A percentile compares a stretch with the other conserved stretches of the same genome.
These are phyloP conservation scores for Trichothecium sympodiale DNA, from an alignment of 2,329 filamentous ascomycete species.

Conservation along the genomic window DNA sequence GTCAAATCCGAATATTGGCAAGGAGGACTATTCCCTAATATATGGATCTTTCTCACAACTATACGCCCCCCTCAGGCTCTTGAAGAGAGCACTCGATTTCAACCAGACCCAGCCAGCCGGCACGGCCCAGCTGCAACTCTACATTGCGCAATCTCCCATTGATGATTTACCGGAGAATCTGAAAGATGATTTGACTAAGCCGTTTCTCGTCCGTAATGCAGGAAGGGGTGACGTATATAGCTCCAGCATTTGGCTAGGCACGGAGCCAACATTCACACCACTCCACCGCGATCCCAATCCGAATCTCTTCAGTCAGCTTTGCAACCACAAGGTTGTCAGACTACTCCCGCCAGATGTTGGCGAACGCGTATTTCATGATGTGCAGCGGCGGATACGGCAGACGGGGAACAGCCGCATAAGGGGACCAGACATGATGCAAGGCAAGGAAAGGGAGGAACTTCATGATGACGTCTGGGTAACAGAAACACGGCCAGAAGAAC, in stretches of 20 bases:
- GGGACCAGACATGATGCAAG: constrained; percentile 86
- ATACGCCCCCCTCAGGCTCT: constrained; percentile 50
- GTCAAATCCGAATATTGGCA: constrained; percentile 8
- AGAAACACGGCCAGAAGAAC: constrained; percentile 15
- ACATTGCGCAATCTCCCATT: constrained; percentile 76
- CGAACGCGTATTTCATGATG: constrained; percentile 46
- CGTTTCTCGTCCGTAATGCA: constrained; percentile 47
- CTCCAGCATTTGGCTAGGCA: constrained; percentile 79
- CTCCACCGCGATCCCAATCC: constrained; percentile 89
- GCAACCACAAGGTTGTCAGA: constrained; percentile 61
- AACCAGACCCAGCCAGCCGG: constrained; percentile 19
- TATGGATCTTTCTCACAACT: constrained; percentile 39
- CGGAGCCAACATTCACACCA: constrained; percentile 79
- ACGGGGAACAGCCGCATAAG: constrained; percentile 43
- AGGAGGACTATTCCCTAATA: neutral
- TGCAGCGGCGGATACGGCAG: constrained; percentile 29
- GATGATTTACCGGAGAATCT: constrained; percentile 53
- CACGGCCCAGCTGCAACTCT: constrained; percentile 40
- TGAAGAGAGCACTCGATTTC: constrained; percentile 45
- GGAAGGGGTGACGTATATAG: constrained; percentile 79
- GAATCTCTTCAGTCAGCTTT: constrained; percentile 81
- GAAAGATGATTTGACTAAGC: constrained; percentile 55
- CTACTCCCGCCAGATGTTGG: constrained; percentile 57
- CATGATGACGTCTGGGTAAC: constrained; percentile 60
- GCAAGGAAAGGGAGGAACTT: constrained; percentile 54